Evolutionary conservation across 192 early-diverging fungal genomes (phyloP).

Genomic region (Umbelopsis sp.): DNA sequence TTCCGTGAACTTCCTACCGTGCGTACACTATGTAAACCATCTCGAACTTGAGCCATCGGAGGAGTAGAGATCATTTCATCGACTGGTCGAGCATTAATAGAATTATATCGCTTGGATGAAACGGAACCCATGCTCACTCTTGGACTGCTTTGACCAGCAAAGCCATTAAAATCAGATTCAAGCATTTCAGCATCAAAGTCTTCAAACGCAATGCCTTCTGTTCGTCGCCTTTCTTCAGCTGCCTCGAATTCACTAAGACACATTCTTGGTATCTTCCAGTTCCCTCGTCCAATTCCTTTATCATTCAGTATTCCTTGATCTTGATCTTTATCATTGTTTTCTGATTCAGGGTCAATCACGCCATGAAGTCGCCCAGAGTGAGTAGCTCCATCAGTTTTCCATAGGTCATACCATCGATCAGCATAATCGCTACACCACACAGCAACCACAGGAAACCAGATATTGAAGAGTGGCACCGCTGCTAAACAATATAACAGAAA

Average conservation of each 20-base stretch:
- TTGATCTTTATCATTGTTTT: neutral
- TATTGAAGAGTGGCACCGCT: constrained; percentile 32
- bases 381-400: constrained; percentile 25
- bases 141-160: constrained; percentile 22
- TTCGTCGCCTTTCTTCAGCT: constrained; percentile 24
- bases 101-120: neutral
- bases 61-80: constrained; percentile 15
- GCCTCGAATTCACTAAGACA: constrained; percentile 27
- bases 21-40: constrained; percentile 22
- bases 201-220: constrained; percentile 19
- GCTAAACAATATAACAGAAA: constrained; percentile 31
- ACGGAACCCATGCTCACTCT: neutral
- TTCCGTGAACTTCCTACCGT: neutral
- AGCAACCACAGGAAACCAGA: constrained; percentile 39
- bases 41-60: constrained; percentile 28
- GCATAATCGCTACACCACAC: constrained; percentile 28
- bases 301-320: constrained; percentile 4
- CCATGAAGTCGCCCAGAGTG: constrained; percentile 31
- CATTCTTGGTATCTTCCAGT: constrained; percentile 21
- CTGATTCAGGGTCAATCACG: constrained; percentile 21
- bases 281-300: neutral
- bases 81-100: neutral
- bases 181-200: constrained; percentile 26
- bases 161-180: constrained; percentile 29
- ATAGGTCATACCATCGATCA: constrained; percentile 41